Conservation (phyloP, 2,329 filamentous ascomycete species). For the Cladophialophora immunda region DNA sequence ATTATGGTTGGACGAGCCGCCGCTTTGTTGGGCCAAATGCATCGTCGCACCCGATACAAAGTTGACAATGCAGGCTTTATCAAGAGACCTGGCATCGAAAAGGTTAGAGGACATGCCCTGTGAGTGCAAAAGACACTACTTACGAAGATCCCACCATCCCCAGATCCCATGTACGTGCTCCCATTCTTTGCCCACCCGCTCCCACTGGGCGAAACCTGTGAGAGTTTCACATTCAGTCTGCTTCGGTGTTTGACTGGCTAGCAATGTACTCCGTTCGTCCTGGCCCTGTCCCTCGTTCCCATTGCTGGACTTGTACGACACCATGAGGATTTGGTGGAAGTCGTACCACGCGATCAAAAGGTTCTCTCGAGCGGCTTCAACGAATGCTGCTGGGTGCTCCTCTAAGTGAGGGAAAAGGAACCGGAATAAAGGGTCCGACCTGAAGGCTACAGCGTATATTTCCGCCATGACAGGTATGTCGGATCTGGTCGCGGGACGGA, state of each 20-base stretch:
- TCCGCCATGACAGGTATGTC: constrained; percentile 32
- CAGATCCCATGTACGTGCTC: constrained; percentile 27
- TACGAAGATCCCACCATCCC: constrained; percentile 32
- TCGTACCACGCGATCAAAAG: constrained; percentile 27
- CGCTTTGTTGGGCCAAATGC: constrained; percentile 19
- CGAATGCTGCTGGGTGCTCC: constrained; percentile 25
- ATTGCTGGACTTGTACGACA: constrained; percentile 19
- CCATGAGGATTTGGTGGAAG: constrained; percentile 23
- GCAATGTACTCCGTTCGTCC: constrained; percentile 4
- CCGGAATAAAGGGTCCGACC: constrained; percentile 21
- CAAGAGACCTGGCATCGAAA: constrained; percentile 24
- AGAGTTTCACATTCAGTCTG: constrained; percentile 11
- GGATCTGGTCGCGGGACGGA: constrained; percentile 24
- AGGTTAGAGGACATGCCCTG: constrained; percentile 4
- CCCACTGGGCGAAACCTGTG: constrained; percentile 29
- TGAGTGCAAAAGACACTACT: constrained; percentile 5
- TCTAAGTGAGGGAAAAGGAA: constrained; percentile 24
- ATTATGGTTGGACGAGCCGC: constrained; percentile 45
- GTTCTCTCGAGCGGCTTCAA: constrained; percentile 18
- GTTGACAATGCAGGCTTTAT: constrained; percentile 14
- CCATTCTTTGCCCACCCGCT: constrained; percentile 29
- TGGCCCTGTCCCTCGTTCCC: background rate
- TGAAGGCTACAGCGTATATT: constrained; percentile 27
- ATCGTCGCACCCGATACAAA: constrained; percentile 15
- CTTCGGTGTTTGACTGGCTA: background rate